Evolutionary conservation across 768 basidiomycete genomes (phyloP), one percentile per base, ranked within the genome.

Genomic region (Mycena latifolia): DNA sequence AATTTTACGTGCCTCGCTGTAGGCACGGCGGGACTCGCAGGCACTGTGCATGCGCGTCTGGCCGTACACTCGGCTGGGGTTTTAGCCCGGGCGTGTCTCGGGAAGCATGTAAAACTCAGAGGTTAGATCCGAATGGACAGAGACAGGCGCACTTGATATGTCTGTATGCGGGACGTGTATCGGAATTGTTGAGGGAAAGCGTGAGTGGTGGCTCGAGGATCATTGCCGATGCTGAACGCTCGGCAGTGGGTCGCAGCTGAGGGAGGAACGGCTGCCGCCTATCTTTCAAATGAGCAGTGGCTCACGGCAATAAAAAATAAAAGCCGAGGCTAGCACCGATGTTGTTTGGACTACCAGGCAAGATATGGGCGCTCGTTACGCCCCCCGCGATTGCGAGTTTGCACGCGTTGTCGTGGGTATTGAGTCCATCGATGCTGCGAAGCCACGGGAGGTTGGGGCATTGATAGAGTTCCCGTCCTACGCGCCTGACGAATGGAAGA

Each of bases 191-290:
- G 55, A 77, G 67, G 69, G 85, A 77, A 57, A 89, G 76, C 35
- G 82, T 78, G 61, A 84, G 86, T 0, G 94, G 93, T 0, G 92
- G 89, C 55, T 95, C 94, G 24, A 95, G 80, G 8, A 92, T 80
- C 79, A 89, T 85, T 0, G 89, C 86, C 10, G 85, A 85, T 0
- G 89, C 84, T 0, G 90, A 89, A 24, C 88, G 84, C 73, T 92
- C 92, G 0, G 78, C 70, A 0, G 92, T 94, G 22, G 82, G 80
- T n/a, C 94, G 84, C 2, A 91, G 74, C 74, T 94, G 95, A 74
- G 94, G 91, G 3, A 88, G 79, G 74, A 92, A 93, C 0, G 91
- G 90, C 71, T 93, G 92, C 92, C 93, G 46, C 91, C 92, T 90
- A 53, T 6, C 33, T 35, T 35, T 35, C n/a, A n/a, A n/a, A n/a